phyloP scores from a whole-genome alignment of 176 grass and related monocot species.

The Thalia dealbata region DNA sequence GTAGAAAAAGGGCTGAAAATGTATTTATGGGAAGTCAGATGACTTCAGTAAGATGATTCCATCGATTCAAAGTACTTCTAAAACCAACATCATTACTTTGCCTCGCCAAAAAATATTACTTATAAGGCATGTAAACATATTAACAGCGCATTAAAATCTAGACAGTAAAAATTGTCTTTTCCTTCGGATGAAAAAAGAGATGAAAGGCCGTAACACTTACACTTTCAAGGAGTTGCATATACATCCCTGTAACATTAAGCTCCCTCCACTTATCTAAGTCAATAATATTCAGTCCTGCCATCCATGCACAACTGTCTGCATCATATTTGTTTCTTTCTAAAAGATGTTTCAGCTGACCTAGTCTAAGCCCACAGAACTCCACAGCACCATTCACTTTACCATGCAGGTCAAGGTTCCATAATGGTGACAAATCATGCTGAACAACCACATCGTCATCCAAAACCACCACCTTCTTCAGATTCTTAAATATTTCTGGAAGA shows the following conservation, averaged over 20 bases:
- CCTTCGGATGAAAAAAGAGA: neutral
- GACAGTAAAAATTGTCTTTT: neutral
- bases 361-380: slow-evolving; percentile 5
- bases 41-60: neutral
- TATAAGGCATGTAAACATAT: neutral
- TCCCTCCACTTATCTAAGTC: slow-evolving; percentile 10
- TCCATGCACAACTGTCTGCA: neutral
- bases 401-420: slow-evolving; percentile 1
- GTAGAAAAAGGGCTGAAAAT: neutral
- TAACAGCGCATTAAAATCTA: neutral
- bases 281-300: slow-evolving; percentile 6
- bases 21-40: neutral
- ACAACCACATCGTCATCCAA: slow-evolving; percentile 10
- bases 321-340: neutral
- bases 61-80: neutral
- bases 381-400: slow-evolving; percentile 10
- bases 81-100: neutral
- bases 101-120: neutral
- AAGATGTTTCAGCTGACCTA: neutral
- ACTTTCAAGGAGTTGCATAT: neutral
- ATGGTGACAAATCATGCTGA: slow-evolving; percentile 5
- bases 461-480: slow-evolving; percentile 6
- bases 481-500: slow-evolving; percentile 5
- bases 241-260: slow-evolving; percentile 7
- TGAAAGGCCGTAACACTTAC: neutral